Evolutionary conservation across 2,329 filamentous ascomycete species (phyloP).

Genomic region (Ophiocordyceps camponoti-floridani): DNA sequence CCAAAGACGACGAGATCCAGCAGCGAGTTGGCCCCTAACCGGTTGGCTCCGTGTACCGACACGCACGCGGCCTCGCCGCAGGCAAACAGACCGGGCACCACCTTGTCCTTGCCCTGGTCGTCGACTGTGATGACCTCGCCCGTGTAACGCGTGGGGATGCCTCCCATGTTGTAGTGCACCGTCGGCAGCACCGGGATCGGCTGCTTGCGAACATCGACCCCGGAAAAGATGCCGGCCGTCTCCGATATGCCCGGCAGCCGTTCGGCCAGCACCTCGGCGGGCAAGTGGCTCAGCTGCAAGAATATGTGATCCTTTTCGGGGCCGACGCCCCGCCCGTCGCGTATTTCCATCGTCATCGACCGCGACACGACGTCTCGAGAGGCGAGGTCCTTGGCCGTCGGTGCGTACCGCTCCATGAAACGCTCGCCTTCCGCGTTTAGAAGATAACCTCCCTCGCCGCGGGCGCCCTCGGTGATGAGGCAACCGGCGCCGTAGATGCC

Average conservation of each 20-base stretch:
- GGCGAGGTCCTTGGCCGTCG: constrained; percentile 93
- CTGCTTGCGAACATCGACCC: constrained; percentile 93
- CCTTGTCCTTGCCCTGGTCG: constrained; percentile 70
- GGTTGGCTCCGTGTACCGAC: constrained; percentile 95
- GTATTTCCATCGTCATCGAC: constrained; percentile 97
- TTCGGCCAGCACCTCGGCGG: constrained; percentile 80
- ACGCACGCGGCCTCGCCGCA: constrained; percentile 96
- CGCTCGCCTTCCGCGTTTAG: constrained; percentile 96
- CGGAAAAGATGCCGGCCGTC: constrained; percentile 91
- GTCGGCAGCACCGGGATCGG: constrained; percentile 92
- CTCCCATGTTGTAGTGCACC: constrained; percentile 99
- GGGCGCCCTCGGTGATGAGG: constrained; percentile 92
- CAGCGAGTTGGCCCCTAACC: constrained; percentile 93
- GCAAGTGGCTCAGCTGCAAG: constrained; percentile 91
- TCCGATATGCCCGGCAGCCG: constrained; percentile 97
- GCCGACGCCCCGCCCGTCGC: constrained; percentile 90
- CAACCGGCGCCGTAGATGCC: constrained; percentile 98
- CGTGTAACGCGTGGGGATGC: constrained; percentile 94
- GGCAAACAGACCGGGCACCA: constrained; percentile 88
- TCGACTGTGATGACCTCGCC: constrained; percentile 89
- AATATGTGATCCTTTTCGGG: constrained; percentile 97
- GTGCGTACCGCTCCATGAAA: constrained; percentile 98
- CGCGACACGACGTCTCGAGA: constrained; percentile 91
- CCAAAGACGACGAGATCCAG: constrained; percentile 96
- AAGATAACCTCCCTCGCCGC: constrained; percentile 95